These are phyloP conservation scores for Durusdinium trenchii DNA, from an alignment of 73 alveolate genomes.

Conservation along the genomic window DNA sequence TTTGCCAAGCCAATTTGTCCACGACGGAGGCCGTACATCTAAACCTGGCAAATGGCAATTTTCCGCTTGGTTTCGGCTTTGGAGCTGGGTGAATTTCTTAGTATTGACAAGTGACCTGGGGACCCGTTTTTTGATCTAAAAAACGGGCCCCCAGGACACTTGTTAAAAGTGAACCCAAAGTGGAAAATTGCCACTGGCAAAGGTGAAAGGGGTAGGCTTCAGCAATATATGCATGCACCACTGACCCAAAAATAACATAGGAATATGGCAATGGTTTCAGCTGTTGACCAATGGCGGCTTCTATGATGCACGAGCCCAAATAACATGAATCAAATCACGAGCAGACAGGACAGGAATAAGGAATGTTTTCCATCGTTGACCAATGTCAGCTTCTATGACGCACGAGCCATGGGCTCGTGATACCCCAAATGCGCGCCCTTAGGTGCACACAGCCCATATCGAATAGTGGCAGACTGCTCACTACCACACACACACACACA, in stretches of 20 bases:
- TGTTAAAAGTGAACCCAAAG: too few species aligned
- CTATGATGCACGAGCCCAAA: background rate
- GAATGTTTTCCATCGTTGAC: background rate
- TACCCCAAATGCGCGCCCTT: background rate
- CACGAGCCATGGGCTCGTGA: background rate
- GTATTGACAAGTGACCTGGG: too few species aligned
- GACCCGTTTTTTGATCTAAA: too few species aligned
- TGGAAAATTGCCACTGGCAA: too few species aligned
- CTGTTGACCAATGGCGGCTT: background rate
- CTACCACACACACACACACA: background rate
- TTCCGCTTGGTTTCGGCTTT: too few species aligned
- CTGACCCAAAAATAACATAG: background rate
- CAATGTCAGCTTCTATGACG: background rate
- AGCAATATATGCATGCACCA: background rate
- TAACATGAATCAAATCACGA: background rate
- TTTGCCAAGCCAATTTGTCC: slow-evolving; percentile 17
- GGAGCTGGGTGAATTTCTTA: too few species aligned
- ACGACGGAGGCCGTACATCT: background rate
- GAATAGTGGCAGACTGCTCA: background rate
- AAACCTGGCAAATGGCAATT: slow-evolving; percentile 41
- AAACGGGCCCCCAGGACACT: too few species aligned
- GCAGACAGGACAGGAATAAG: background rate
- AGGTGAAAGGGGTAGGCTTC: background rate
- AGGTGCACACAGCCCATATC: background rate
- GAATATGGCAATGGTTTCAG: background rate